Evolutionary conservation across 257 asterid genomes (phyloP).

Genomic region (Knoxia roxburghii): DNA sequence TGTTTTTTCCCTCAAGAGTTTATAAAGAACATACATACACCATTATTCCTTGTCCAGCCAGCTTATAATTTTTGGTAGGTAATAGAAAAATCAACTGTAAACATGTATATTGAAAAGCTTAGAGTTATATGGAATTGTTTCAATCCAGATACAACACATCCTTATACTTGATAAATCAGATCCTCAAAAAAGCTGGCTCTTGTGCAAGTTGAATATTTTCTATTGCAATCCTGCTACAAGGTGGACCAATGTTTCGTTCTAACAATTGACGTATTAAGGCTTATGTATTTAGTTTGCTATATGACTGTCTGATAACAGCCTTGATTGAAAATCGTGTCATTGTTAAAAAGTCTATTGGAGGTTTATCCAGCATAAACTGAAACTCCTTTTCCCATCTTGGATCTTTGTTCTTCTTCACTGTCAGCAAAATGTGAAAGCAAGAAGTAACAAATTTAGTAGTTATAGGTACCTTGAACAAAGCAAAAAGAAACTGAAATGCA

Average conservation of each 20-base stretch:
- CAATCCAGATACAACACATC: slow-evolving; percentile 62
- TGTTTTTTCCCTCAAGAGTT: slow-evolving; percentile 94
- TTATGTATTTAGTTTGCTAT: background rate
- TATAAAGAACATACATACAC: slow-evolving; percentile 62
- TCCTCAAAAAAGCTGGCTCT: slow-evolving; percentile 55
- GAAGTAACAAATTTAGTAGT: background rate
- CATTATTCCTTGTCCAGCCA: slow-evolving; percentile 82
- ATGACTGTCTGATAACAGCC: background rate
- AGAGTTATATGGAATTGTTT: background rate
- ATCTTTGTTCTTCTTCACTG: slow-evolving; percentile 77
- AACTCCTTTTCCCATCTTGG: slow-evolving; percentile 98
- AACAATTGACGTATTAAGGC: background rate
- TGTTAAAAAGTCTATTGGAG: slow-evolving; percentile 46
- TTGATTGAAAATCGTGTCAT: background rate
- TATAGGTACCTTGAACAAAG: background rate
- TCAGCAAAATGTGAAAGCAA: slow-evolving; percentile 25
- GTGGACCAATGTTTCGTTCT: slow-evolving; percentile 23
- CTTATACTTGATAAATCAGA: slow-evolving; percentile 62
- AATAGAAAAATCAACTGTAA: slow-evolving; percentile 14
- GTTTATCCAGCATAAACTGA: slow-evolving; percentile 72
- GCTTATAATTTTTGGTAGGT: slow-evolving; percentile 98
- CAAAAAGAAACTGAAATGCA: background rate
- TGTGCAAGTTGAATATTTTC: slow-evolving; percentile 64
- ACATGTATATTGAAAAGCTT: background rate
- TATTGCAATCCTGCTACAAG: slow-evolving; percentile 70